Evolutionary conservation across 1,284 basidiomycete species (phyloP).

Genomic region (Anthracocystis walkeri): DNA sequence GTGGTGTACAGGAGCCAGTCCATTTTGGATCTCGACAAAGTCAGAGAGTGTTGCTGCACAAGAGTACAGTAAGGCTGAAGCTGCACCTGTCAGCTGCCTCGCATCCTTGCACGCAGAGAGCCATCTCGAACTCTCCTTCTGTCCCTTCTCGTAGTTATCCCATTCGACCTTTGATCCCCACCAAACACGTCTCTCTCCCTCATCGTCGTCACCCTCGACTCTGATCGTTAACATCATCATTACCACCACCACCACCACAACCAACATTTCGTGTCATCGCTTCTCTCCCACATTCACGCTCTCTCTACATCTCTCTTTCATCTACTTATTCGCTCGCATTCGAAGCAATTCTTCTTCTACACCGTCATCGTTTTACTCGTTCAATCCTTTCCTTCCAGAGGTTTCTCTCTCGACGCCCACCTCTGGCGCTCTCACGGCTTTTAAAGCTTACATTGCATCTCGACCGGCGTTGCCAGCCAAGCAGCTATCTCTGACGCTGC

Average conservation of each 20-base stretch:
- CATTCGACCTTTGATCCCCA: background rate
- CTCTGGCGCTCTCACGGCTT: no score
- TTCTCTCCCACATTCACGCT: background rate
- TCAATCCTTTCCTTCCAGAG: background rate
- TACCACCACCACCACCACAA: background rate
- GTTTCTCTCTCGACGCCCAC: background rate
- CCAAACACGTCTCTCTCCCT: background rate
- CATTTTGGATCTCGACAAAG: no score
- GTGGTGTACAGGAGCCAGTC: no score
- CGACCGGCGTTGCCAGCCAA: conserved; percentile 1
- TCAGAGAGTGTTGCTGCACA: no score
- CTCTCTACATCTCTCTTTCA: background rate
- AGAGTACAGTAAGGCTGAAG: no score
- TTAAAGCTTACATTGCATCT: background rate
- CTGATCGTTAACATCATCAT: background rate
- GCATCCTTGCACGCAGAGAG: no score
- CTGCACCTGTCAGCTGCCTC: no score
- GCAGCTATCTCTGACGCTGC: background rate
- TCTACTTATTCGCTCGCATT: conserved; percentile 2
- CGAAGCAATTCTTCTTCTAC: background rate
- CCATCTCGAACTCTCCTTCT: no score
- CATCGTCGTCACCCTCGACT: background rate
- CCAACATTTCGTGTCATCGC: background rate
- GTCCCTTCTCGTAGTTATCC: no score
- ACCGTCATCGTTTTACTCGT: background rate